Conservation (phyloP, 108 stramenopile genomes). For the Conticribra guillardii region DNA sequence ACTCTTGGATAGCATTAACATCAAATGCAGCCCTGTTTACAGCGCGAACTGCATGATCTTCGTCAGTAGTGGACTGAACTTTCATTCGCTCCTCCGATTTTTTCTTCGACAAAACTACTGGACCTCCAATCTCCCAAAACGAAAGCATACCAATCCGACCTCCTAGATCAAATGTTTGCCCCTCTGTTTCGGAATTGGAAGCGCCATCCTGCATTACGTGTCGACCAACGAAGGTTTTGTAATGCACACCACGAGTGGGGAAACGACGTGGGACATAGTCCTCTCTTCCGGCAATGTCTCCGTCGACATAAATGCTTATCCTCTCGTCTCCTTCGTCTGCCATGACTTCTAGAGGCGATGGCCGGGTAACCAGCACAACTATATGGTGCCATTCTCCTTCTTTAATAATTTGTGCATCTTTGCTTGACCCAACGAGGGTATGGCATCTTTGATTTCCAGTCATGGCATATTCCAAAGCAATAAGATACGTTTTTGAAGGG, state of each 20-base stretch:
- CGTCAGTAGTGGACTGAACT: constrained; percentile 29
- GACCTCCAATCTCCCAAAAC: constrained; percentile 41
- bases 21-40: constrained; percentile 32
- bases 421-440: constrained; percentile 15
- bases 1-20: constrained; percentile 26
- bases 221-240: constrained; percentile 22
- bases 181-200: neutral
- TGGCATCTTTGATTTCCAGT: constrained; percentile 17
- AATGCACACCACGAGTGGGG: neutral
- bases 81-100: constrained; percentile 30
- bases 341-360: neutral
- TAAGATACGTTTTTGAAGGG: constrained; percentile 8
- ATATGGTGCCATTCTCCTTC: constrained; percentile 43
- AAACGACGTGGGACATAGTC: constrained; percentile 21
- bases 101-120: constrained; percentile 2
- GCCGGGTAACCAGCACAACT: constrained; percentile 23
- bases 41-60: constrained; percentile 40
- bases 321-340: constrained; percentile 23
- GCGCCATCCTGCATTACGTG: constrained; percentile 1
- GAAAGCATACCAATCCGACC: constrained; percentile 47
- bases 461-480: constrained; percentile 28
- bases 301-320: constrained; percentile 40
- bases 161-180: constrained; percentile 16
- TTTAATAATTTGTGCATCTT: constrained; percentile 7
- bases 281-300: constrained; percentile 29